Evolutionary conservation across 23 red algal genomes (phyloP), one percentile per base, ranked within the genome.

Genomic region (Pyropia haitanensis): DNA sequence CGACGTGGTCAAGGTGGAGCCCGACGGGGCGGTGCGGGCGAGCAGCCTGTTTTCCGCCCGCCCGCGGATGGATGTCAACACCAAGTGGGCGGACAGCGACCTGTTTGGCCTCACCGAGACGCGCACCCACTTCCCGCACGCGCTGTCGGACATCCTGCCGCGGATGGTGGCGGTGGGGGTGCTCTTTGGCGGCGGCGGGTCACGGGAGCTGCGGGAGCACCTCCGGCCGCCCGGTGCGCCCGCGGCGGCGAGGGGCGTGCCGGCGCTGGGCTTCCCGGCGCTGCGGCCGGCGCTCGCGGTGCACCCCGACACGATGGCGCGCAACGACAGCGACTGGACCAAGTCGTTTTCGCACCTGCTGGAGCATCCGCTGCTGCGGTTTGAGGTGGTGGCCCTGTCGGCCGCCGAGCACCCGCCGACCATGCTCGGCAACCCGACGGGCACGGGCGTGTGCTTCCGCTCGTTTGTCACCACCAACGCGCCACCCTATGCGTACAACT

Each of bases 111-210:
- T 39, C 16, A 30, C 49, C 15, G 64, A 67, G 22, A 65, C 76
- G 14, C 71, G 87, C 16, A 60, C 79, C 27, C 87, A 91, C 65
- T 80, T 91, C 74, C 87, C 87, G 25, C 87, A 91, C 63, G 79
- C 75, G 49, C 39, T 91, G 18, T 67, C 78, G 20, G 87, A 91
- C 63, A 77, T 81, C 9, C 67, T 83, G 39, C 20, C 57, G 8
- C 72, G 57, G 14, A 68, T 91, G 14, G 78, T 77, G 15, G 59
- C 68, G 7, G 60, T 48, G 49, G 87, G 80, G 31, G 52, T 75
- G 9, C 18, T 91, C 29, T 61, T 83, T 23, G 87, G 76, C 32
- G 55, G 68, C 19, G 76, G 68, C 53, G n/a, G n/a, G n/a, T 56
- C 51, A 27, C n/a, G 65, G 17, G 34, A 27, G 13, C n/a, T 81